phyloP scores from a whole-genome alignment of 2,329 filamentous ascomycete genomes.

The Pyricularia pennisetigena region DNA sequence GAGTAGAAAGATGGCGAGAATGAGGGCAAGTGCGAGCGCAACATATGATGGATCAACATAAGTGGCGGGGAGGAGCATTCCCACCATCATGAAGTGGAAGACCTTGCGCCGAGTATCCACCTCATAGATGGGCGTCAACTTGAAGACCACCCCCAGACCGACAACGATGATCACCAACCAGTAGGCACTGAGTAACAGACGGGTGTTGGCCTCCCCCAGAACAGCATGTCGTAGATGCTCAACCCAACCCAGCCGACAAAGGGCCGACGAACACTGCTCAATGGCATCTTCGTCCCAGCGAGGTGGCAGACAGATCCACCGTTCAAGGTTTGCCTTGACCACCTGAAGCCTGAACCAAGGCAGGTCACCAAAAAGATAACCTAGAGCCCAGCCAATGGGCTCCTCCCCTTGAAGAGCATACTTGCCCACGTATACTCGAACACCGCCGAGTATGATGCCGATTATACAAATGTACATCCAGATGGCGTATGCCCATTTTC shows the following conservation, averaged over 20 bases:
- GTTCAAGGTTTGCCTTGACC: slow-evolving; percentile 55
- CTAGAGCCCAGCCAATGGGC: slow-evolving; percentile 84
- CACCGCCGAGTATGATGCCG: slow-evolving; percentile 55
- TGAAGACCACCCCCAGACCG: slow-evolving; percentile 67
- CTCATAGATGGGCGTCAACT: slow-evolving; percentile 67
- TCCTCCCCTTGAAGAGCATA: slow-evolving; percentile 64
- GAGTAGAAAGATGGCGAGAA: slow-evolving; percentile 76
- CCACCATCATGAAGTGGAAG: slow-evolving; percentile 97
- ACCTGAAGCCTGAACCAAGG: slow-evolving; percentile 62
- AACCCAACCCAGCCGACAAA: slow-evolving; percentile 47
- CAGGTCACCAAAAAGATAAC: slow-evolving; percentile 79
- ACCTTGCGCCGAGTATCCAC: slow-evolving; percentile 95
- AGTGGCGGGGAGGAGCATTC: slow-evolving; percentile 81
- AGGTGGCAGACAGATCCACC: slow-evolving; percentile 66
- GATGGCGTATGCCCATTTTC: slow-evolving; percentile 76
- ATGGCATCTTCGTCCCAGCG: background rate
- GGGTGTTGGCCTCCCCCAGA: slow-evolving; percentile 69
- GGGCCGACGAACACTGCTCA: slow-evolving; percentile 9
- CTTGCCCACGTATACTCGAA: slow-evolving; percentile 59
- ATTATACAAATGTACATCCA: slow-evolving; percentile 66
- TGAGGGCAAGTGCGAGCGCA: slow-evolving; percentile 67
- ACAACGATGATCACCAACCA: slow-evolving; percentile 59
- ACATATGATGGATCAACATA: slow-evolving; percentile 82
- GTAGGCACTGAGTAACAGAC: slow-evolving; percentile 68
- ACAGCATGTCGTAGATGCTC: slow-evolving; percentile 53